Conservation (phyloP, 2,329 filamentous ascomycete genomes). For the Bipolaris sorokiniana region DNA sequence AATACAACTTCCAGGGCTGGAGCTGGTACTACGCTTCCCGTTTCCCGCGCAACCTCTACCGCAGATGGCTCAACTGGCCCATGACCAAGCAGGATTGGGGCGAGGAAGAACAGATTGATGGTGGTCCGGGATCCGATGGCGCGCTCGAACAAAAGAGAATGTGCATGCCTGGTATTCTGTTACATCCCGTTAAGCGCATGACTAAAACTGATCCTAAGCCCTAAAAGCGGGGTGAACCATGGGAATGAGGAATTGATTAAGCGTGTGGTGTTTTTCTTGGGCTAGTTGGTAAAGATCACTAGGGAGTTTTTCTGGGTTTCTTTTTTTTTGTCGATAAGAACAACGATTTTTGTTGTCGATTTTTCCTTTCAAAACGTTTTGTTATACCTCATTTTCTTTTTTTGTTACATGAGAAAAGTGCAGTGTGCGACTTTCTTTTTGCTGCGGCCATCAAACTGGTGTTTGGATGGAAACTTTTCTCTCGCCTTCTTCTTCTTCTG, state of each 20-base stretch:
- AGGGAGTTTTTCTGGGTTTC: too few species aligned
- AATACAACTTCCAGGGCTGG: constrained; percentile 86
- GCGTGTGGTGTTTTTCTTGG: background rate
- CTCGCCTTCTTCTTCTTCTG: background rate
- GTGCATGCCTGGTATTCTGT: constrained; percentile 87
- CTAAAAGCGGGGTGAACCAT: background rate
- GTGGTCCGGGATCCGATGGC: constrained; percentile 50
- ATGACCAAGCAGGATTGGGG: constrained; percentile 81
- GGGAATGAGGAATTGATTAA: background rate
- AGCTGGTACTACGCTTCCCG: constrained; percentile 92
- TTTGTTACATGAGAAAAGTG: too few species aligned
- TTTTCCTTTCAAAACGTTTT: too few species aligned
- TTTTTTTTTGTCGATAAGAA: too few species aligned
- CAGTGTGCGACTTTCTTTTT: too few species aligned
- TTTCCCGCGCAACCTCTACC: constrained; percentile 82
- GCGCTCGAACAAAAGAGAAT: constrained; percentile 71
- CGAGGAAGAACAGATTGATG: constrained; percentile 68
- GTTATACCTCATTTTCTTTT: too few species aligned
- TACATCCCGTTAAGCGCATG: constrained; percentile 83
- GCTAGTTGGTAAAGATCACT: too few species aligned
- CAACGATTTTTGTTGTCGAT: too few species aligned
- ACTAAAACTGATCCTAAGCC: constrained; percentile 31
- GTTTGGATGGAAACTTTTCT: too few species aligned
- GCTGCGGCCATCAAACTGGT: too few species aligned
- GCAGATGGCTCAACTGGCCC: constrained; percentile 82